These are phyloP conservation scores for Carex littledalei DNA, from an alignment of 176 grass and related monocot genomes.

Conservation along the genomic window DNA sequence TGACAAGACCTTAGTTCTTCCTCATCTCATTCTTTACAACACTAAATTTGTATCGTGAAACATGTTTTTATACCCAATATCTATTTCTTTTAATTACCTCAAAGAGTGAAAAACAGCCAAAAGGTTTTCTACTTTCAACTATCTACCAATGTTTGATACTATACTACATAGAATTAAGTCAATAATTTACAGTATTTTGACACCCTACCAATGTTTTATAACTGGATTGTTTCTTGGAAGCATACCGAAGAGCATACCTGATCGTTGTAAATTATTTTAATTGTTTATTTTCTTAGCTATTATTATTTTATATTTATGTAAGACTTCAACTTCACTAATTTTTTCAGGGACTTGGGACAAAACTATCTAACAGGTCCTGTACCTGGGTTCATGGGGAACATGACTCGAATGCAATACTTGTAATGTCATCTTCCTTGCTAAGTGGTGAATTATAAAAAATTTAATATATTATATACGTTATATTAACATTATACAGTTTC, in stretches of 20 bases:
- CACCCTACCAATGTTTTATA: background rate
- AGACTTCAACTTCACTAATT: background rate
- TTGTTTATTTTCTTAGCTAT: background rate
- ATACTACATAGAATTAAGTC: background rate
- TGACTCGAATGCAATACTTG: constrained; percentile 63
- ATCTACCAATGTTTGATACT: background rate
- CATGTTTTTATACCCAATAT: background rate
- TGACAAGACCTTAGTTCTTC: background rate
- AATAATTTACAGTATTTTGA: background rate
- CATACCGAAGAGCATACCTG: background rate
- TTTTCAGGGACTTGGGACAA: constrained; percentile 40
- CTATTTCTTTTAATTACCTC: background rate
- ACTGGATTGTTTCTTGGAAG: background rate
- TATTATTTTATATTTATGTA: background rate
- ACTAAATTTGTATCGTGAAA: background rate
- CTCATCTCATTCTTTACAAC: background rate
- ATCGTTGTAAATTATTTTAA: background rate
- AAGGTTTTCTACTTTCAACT: background rate
- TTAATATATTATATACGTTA: background rate
- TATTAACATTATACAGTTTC: background rate
- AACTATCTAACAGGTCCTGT: constrained; percentile 67
- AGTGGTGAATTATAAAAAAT: background rate
- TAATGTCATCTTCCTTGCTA: constrained; percentile 15
- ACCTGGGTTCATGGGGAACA: constrained; percentile 50
- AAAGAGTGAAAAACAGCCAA: background rate